These are phyloP conservation scores for Pythium pectinolyticum DNA, from an alignment of 352 stramenopile genomes.

Conservation along the genomic window DNA sequence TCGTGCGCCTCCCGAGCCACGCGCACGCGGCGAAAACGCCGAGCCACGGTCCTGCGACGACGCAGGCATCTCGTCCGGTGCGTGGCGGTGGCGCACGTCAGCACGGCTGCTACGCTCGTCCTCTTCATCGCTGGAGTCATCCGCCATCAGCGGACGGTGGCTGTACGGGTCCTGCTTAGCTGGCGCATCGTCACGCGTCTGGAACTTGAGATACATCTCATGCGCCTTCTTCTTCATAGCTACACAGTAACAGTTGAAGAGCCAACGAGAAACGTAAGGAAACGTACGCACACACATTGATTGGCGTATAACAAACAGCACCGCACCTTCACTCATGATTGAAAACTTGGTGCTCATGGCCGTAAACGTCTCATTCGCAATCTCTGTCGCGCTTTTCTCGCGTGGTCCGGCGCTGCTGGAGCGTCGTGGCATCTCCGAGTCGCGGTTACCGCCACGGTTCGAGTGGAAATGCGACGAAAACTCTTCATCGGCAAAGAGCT, in stretches of 20 bases:
- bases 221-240: conserved; percentile 80
- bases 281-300: too few relatives aligned
- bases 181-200: conserved; percentile 58
- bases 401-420: conserved; percentile 26
- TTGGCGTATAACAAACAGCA: too few relatives aligned
- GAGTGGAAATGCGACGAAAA: conserved; percentile 70
- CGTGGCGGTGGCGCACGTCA: conserved; percentile 44
- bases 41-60: conserved; percentile 24
- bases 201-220: conserved; percentile 83
- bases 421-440: conserved; percentile 18
- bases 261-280: too few relatives aligned
- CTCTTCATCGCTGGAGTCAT: conserved; percentile 74
- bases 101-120: conserved; percentile 29
- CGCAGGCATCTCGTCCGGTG: conserved; percentile 24
- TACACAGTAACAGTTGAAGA: conserved; percentile 26
- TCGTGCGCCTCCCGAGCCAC: conserved; percentile 24
- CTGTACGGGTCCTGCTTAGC: conserved; percentile 63
- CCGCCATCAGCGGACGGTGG: conserved; percentile 68
- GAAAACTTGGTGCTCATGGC: conserved; percentile 71
- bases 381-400: conserved; percentile 70
- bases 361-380: conserved; percentile 70
- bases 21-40: conserved; percentile 29
- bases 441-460: conserved; percentile 12
- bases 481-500: conserved; percentile 69
- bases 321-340: conserved; percentile 58